Evolutionary conservation across 257 asterid genomes (phyloP), one percentile per base, ranked within the genome.

Genomic region (Scutellaria galericulata): DNA sequence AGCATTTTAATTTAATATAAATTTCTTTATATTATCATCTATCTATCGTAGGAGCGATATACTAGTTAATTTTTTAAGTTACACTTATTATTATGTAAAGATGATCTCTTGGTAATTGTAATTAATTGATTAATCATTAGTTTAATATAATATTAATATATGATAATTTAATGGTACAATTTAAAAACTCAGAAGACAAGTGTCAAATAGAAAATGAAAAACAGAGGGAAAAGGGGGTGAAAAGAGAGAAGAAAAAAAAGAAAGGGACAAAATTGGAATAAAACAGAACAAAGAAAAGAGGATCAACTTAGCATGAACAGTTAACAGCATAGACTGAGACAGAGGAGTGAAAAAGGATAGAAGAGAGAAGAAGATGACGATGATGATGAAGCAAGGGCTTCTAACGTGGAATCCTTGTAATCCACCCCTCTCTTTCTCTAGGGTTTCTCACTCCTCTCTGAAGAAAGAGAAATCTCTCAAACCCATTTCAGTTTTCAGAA

Each of bases 361-460:
- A 45, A 15, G 62, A 31, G n/a, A 59, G 71, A 62, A 75, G 79
- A 67, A 70, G 84, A 86, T 71, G 88, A 78, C 74, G 80, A 75
- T 79, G 83, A 42, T 81, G 79, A 82, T 82, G 89, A 83, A 81
- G 81, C 88, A 81, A 74, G 91, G 94, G 72, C 77, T 75, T 70
- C 79, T 85, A 15, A 50, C 79, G 47, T 80, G 85, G 90, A 84
- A 82, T 85, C 80, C 88, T 78, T 80, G 76, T 10, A 72, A 70
- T 18, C 83, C 59, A 66, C 67, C 85, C 68, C 79, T 12, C 20
- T 80, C 73, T 37, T 39, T 70, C 52, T 20, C 83, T 22, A 77
- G 80, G 63, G 71, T 77, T 54, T 72, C 84, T 73, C 58, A 27
- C 51, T 54, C 78, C 18, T 31, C 77, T 66, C 68, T 72, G 64